phyloP scores from a whole-genome alignment of 352 stramenopile genomes.

The Phytophthora melonis region DNA sequence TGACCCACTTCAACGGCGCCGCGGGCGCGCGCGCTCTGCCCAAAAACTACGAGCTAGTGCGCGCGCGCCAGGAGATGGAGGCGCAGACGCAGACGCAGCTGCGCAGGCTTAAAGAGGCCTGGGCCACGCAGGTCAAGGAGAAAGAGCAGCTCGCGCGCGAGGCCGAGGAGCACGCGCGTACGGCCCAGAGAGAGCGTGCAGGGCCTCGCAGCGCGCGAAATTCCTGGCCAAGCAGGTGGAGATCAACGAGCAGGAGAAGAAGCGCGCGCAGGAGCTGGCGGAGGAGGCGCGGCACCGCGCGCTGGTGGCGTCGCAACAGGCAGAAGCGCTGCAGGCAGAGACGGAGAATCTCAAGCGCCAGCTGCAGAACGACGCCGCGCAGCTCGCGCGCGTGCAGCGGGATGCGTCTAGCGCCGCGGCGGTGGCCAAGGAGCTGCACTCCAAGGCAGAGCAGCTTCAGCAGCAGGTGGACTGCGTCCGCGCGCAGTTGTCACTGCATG shows the following conservation, averaged over 20 bases:
- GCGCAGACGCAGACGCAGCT: slow-evolving; percentile 70
- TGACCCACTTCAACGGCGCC: slow-evolving; percentile 55
- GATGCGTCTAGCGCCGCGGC: slow-evolving; percentile 75
- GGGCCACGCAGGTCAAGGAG: slow-evolving; percentile 70
- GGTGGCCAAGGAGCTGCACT: slow-evolving; percentile 74
- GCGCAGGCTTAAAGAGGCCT: slow-evolving; percentile 55
- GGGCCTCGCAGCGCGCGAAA: slow-evolving; percentile 71
- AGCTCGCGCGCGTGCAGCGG: slow-evolving; percentile 75
- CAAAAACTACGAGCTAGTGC: slow-evolving; percentile 89
- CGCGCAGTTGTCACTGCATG: slow-evolving; percentile 80
- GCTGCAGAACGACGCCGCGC: slow-evolving; percentile 71
- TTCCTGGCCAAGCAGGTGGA: slow-evolving; percentile 82
- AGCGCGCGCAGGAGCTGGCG: slow-evolving; percentile 68
- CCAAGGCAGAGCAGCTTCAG: slow-evolving; percentile 75
- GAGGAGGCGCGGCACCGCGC: slow-evolving; percentile 71
- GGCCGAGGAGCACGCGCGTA: slow-evolving; percentile 74
- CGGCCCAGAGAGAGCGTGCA: slow-evolving; percentile 78
- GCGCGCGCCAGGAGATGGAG: slow-evolving; percentile 87
- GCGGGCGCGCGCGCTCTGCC: slow-evolving; percentile 65
- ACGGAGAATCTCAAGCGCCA: slow-evolving; percentile 81
- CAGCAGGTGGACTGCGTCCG: slow-evolving; percentile 82
- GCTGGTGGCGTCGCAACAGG: slow-evolving; percentile 69
- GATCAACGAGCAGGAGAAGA: slow-evolving; percentile 88
- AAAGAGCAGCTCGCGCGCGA: slow-evolving; percentile 79
- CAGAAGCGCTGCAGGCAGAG: slow-evolving; percentile 76